phyloP scores from a whole-genome alignment of 768 basidiomycete species.

The Lentinula raphanica region DNA sequence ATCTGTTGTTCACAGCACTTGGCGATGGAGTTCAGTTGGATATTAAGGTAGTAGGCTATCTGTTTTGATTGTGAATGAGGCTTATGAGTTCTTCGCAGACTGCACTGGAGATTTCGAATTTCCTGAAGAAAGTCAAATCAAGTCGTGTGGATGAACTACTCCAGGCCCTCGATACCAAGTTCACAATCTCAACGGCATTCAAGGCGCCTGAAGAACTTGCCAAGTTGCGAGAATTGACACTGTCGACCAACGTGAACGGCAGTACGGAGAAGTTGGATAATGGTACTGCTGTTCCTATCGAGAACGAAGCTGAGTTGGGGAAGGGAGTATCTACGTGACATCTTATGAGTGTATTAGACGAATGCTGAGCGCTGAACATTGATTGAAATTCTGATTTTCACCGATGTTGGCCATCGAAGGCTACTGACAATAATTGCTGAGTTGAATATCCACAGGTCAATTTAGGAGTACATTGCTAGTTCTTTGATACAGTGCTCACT shows the following conservation, averaged over 20 bases:
- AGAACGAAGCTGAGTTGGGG: constrained; percentile 1
- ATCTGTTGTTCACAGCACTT: constrained; percentile 41
- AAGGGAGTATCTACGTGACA: neutral
- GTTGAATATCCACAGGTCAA: no score
- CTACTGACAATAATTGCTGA: neutral
- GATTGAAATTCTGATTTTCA: neutral
- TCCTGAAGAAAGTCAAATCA: constrained; percentile 32
- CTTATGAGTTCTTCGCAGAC: constrained; percentile 26
- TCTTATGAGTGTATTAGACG: neutral
- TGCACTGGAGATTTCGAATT: constrained; percentile 29
- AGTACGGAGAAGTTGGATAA: neutral
- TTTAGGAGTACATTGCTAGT: no score
- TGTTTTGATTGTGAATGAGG: neutral
- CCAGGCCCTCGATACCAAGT: constrained; percentile 31
- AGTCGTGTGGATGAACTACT: constrained; percentile 42
- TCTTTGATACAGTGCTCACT: no score
- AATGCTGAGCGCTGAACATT: neutral
- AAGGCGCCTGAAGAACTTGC: constrained; percentile 36
- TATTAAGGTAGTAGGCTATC: constrained; percentile 28
- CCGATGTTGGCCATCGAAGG: no score
- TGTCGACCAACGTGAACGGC: neutral
- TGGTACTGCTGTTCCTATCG: neutral
- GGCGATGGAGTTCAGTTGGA: constrained; percentile 26
- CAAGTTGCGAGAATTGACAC: constrained; percentile 17
- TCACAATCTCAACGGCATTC: constrained; percentile 44